Base-by-base conservation (phyloP, 1,284 basidiomycete genomes). In the Tremellales sp. region DNA sequence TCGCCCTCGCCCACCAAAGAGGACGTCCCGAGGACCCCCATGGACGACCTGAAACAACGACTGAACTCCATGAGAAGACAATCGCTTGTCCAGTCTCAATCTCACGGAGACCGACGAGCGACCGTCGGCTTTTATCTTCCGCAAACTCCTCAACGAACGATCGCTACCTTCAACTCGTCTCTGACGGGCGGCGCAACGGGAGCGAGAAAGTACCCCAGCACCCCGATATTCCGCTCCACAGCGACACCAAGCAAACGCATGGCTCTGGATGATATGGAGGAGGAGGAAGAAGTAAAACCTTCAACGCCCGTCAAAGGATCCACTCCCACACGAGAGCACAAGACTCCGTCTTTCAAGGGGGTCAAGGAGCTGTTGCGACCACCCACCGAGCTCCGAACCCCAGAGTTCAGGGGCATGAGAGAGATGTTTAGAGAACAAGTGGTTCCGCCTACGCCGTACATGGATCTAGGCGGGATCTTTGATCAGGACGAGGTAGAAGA, bases 121-220 rank as follows among this genome's bases (percentile, higher is more conserved):
- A 66, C 65, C 0, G 60, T 68, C 16, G 63, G 61, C 9, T 65
- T 67, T 31, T 56, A 31, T 4, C 43, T 64, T 6, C 65, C 66
- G 5, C 43, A 50, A 3, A 70, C 65, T 3, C 67, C 67, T 2
- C 44, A 43, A 7, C 39, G 43, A 14, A 45, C 47, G 35, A 47
- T 48, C 6, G 26, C 27, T 5, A 33, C n/a, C n/a, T n/a, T 43
- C 21, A 32, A 13, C 12, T 25, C 45, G 5, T 41, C 36, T 7
- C 44, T 50, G 8, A 54, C 53, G 27, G 56, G 50, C 35, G 59
- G 54, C 27, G 58, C 54, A 10, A 48, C 45, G 4, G 31, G 34
- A 7, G 47, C 37, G 13, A 9, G 8, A 9, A 18, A 9, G 37
- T 12, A 24, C 1, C 54, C 51, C 4, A 47, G 33, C 19, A 56